Base-by-base conservation (phyloP, 208 protist species). In the Crithidia brevicula region DNA sequence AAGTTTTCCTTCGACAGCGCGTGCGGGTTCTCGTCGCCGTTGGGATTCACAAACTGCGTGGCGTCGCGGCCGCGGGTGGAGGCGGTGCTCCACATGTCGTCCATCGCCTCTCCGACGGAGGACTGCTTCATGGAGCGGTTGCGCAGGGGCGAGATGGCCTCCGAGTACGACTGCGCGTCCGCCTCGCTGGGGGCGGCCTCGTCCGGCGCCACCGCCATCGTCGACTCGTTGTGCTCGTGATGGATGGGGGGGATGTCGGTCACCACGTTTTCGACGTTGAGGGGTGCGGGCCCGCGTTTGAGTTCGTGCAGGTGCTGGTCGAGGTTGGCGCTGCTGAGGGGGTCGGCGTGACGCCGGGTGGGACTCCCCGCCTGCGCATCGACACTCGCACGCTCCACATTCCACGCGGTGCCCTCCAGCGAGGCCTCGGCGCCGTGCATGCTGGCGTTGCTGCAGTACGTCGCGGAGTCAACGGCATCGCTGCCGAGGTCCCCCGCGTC, bases 81-180 rank as follows among this genome's bases (percentile, higher is more conserved):
- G 27, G 73, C 59, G 40, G 65, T 79, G 69, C 83, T 89, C 81
- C 83, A 89, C 43, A 82, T 64, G 31, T 89, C 83, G 16, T 89
- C 83, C 59, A 81, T 69, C n/a, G 49, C 23, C 9, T 72, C 76
- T 5, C 50, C 59, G 15, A 64, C 46, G 27, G 72, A 68, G 54
- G 60, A 31, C 31, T 28, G 60, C 25, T 67, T 74, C 13, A 40
- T 28, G 20, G 53, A 42, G 13, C 42, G 46, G 51, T 53, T 65
- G 50, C 53, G 63, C 43, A 54, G 16, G 52, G 58, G 47, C 9
- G 63, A 58, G 10, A 59, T 60, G 4, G 45, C 36, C 34, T 79
- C 71, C 13, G 82, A 83, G 34, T 56, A 66, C 15, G 77, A 72
- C 61, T 81, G 47, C 22, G 61, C 50, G 50, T 81, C 73, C 6